Conservation (phyloP, 305 asterid genomes). For the Fraxinus dipetala region DNA sequence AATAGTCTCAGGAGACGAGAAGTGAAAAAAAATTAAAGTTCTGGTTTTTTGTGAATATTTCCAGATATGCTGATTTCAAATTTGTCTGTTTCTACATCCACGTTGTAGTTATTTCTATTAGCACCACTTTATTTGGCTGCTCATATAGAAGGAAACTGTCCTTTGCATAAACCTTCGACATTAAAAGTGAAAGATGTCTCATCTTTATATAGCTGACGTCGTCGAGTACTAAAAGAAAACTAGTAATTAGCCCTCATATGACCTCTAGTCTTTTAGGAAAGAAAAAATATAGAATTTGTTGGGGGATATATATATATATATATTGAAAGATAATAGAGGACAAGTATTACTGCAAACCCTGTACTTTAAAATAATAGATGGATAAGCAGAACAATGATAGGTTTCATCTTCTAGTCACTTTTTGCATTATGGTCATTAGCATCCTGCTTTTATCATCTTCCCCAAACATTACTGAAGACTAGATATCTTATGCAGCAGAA, state of each 20-base stretch:
- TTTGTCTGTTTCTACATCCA: background rate
- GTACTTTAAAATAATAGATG: background rate
- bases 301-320: background rate
- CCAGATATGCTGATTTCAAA: background rate
- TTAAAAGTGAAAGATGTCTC: background rate
- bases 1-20: background rate
- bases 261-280: background rate
- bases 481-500: conserved; percentile 8
- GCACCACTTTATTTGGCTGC: background rate
- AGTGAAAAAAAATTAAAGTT: background rate
- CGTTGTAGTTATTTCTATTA: background rate
- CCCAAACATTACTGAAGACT: background rate
- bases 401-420: background rate
- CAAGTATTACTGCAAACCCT: background rate
- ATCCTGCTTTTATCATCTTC: conserved; percentile 9
- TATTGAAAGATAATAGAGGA: background rate
- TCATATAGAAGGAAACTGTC: background rate
- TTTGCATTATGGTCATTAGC: conserved; percentile 2
- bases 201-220: background rate
- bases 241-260: background rate
- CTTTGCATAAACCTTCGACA: background rate
- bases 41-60: background rate
- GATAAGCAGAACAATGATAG: background rate
- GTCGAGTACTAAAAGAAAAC: background rate
- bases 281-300: background rate